Base-by-base conservation (phyloP, 2,329 filamentous ascomycete species). In the Colletotrichum limetticola region DNA sequence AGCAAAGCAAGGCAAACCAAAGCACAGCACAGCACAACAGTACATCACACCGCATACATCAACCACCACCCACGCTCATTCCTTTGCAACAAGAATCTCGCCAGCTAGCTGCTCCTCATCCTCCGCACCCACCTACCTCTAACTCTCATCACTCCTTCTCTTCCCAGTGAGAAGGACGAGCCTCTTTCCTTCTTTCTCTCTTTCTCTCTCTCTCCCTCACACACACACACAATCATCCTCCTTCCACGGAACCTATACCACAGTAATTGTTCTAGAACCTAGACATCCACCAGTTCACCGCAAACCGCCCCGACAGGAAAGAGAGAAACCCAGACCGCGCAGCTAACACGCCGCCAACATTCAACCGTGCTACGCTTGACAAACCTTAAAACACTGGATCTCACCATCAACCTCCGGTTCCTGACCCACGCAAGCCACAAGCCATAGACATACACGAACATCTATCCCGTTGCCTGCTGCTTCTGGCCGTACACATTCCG, bases 321-420 rank as follows among this genome's bases (percentile, higher is more conserved):
- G 55, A 59, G 32, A 24, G 30, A 24, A 55, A 63, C 30, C 42
- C 30, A 55, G n/a, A 37, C 42, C 22, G 26, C 60, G 53, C 67
- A 35, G 35, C 49, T 52, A 24, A 65, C 19, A 65, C 53, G 8
- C 46, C 24, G 32, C 46, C 59, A 24, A 52, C 46, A 32, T 22
- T 56, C 35, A 60, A 42, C 66, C 46, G 70, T 72, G 66, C 66
- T 56, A 59, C 66, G 70, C 66, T 60, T 57, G 60, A 65, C 67
- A 59, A 73, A 73, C 66, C 67, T 70, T 73, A 70, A 65, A 71
- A 69, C 37, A n/a, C 30, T 62, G 52, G 57, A 16, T 61, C 22
- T 53, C 49, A 19, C 46, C 42, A 59, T 63, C 46, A 35, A 35
- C 56, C 30, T 52, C 67, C 71, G 60, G 67, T 73, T 71, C 60